Conservation (phyloP, 2,329 filamentous ascomycete genomes). For the Byssothecium circinans region DNA sequence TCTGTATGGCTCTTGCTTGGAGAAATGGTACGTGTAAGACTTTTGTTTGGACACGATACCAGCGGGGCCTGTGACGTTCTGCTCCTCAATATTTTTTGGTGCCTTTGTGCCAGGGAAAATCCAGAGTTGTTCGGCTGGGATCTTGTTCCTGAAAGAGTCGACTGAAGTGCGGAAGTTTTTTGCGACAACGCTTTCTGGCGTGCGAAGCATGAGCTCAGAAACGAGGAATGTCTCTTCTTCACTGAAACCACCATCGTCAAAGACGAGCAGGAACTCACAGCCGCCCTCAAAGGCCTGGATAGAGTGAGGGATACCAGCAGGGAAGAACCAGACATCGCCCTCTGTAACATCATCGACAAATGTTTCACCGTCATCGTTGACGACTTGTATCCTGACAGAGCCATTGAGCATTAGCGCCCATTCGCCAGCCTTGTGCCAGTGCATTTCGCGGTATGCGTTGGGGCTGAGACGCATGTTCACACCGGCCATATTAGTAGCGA, state of each 20-base stretch:
- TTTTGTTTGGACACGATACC: slow-evolving; percentile 32
- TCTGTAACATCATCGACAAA: slow-evolving; percentile 47
- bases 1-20: slow-evolving; percentile 51
- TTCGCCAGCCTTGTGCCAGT: slow-evolving; percentile 61
- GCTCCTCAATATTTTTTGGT: slow-evolving; percentile 41
- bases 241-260: slow-evolving; percentile 60
- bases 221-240: slow-evolving; percentile 64
- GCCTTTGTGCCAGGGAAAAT: slow-evolving; percentile 47
- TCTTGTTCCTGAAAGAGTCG: slow-evolving; percentile 40
- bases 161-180: slow-evolving; percentile 47
- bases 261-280: slow-evolving; percentile 62
- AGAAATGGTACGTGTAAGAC: slow-evolving; percentile 49
- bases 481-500: slow-evolving; percentile 47
- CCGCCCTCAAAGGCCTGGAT: slow-evolving; percentile 60
- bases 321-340: slow-evolving; percentile 44
- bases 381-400: slow-evolving; percentile 53
- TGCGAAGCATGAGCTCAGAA: slow-evolving; percentile 55
- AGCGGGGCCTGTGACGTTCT: slow-evolving; percentile 50
- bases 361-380: slow-evolving; percentile 56
- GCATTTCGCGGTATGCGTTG: slow-evolving; percentile 63
- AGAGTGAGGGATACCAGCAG: slow-evolving; percentile 44
- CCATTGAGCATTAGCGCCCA: slow-evolving; percentile 60
- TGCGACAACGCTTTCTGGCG: slow-evolving; percentile 44
- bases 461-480: slow-evolving; percentile 47
- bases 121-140: slow-evolving; percentile 46